phyloP scores from a whole-genome alignment of 179 eudicot species.

The Nepenthes alata region DNA sequence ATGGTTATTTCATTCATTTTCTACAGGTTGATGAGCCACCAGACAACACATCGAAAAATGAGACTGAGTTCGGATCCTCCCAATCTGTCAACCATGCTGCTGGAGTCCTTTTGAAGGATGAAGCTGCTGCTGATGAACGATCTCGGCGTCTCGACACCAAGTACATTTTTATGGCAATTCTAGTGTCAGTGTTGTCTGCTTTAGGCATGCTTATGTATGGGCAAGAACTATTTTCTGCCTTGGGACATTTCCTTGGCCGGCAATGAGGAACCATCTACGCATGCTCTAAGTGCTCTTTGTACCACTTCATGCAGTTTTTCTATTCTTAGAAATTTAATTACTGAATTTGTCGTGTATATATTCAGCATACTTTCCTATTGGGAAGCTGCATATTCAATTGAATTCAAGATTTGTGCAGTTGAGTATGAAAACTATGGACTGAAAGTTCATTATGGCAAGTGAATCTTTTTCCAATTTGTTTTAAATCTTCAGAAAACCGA shows the following conservation, averaged over 20 bases:
- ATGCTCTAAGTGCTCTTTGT: too few relatives aligned
- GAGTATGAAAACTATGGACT: too few relatives aligned
- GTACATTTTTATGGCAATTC: slow-evolving; percentile 14
- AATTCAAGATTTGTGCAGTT: too few relatives aligned
- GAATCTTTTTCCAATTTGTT: too few relatives aligned
- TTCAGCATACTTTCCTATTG: too few relatives aligned
- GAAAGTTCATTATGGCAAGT: too few relatives aligned
- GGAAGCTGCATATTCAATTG: too few relatives aligned
- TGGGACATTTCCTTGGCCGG: neutral
- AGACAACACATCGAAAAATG: slow-evolving; percentile 4
- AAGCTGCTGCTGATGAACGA: slow-evolving; percentile 1
- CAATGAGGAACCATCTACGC: neutral
- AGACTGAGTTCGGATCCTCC: slow-evolving; percentile 14
- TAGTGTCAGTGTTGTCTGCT: slow-evolving; percentile 21
- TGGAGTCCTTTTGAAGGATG: slow-evolving; percentile 6
- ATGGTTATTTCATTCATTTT: neutral
- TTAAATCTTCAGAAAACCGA: too few relatives aligned
- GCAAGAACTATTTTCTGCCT: slow-evolving; percentile 1
- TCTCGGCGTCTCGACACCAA: neutral
- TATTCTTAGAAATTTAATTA: too few relatives aligned
- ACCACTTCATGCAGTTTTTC: too few relatives aligned
- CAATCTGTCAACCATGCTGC: neutral
- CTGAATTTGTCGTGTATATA: too few relatives aligned
- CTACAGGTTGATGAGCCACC: slow-evolving; percentile 15
- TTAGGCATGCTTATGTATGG: slow-evolving; percentile 18